Evolutionary conservation across 768 basidiomycete species (phyloP), one percentile per base, ranked within the genome.

Genomic region (Termitomyces sp.): DNA sequence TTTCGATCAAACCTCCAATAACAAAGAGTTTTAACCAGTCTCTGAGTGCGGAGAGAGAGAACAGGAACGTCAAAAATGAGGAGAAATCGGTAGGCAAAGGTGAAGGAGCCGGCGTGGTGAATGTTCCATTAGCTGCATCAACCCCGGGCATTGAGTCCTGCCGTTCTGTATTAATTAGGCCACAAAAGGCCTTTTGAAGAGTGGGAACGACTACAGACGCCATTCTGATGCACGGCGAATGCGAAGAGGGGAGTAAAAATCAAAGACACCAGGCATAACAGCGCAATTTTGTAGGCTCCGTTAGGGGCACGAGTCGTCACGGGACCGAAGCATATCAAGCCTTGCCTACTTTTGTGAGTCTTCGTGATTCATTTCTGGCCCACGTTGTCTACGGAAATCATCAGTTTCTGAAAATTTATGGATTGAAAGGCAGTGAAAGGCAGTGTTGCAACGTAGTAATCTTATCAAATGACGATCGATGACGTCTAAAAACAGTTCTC

Each of bases 1-100:
- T 74, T 65, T 86, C 85, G 32, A 86, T 67, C 28, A 78, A 54
- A 7, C 80, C 80, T 14, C 84, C 83, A 6, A 86, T 63, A 38
- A 81, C 58, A 52, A 82, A 63, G 50, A 86, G 72, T 60, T 82
- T 74, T 10, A 77, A 59, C 77, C 83, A 83, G 65, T 86, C 83
- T 14, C 72, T 71, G 26, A 82, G 64, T 1, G 76, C 80, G 6
- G 76, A 68, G 50, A 75, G 71, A 1, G 82, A 81, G 28, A 69
- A 63, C 24, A 70, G 53, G 5, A 68, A 50, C 7, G 58, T 40
- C 48, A 67, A 33, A 36, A 67, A 40, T 13, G 59, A 63, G 12
- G 58, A 51, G 6, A 68, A 18, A 6, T 64, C 58, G 1, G 57
- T 54, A 32, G 63, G 61, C 14, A 63, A 51, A 9, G 53, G 26